Conservation (phyloP, 2,329 filamentous ascomycete genomes). For the Penicillium capsulatum region DNA sequence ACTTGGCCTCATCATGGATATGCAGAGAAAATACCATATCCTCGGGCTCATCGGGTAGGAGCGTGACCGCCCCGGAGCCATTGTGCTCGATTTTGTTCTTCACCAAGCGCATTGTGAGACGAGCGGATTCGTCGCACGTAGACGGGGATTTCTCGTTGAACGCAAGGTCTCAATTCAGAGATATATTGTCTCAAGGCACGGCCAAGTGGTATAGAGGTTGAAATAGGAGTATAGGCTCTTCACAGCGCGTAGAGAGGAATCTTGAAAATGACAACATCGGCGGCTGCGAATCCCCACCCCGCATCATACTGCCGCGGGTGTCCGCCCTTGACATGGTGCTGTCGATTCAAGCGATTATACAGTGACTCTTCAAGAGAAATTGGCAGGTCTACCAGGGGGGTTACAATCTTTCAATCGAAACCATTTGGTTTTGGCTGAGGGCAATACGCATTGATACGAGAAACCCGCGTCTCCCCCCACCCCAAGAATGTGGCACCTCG, state of each 20-base stretch:
- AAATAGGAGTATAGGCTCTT: too few relatives aligned
- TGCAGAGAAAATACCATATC: conserved; percentile 57
- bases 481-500: too few relatives aligned
- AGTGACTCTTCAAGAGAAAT: too few relatives aligned
- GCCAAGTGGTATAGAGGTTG: too few relatives aligned
- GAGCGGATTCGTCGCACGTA: neutral
- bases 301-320: conserved; percentile 14
- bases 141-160: neutral
- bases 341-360: too few relatives aligned
- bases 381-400: too few relatives aligned
- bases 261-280: neutral
- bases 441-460: too few relatives aligned
- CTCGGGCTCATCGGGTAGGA: conserved; percentile 68
- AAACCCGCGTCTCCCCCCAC: too few relatives aligned
- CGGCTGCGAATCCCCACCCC: conserved; percentile 6
- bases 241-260: too few relatives aligned
- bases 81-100: conserved; percentile 64
- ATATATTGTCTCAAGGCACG: too few relatives aligned
- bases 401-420: too few relatives aligned
- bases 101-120: conserved; percentile 58
- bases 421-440: too few relatives aligned
- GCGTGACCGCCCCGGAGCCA: conserved; percentile 61
- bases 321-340: conserved; percentile 8
- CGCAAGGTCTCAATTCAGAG: neutral
- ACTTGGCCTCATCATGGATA: neutral